phyloP scores from a whole-genome alignment of 2,329 filamentous ascomycete genomes.

The Phoma sp. region DNA sequence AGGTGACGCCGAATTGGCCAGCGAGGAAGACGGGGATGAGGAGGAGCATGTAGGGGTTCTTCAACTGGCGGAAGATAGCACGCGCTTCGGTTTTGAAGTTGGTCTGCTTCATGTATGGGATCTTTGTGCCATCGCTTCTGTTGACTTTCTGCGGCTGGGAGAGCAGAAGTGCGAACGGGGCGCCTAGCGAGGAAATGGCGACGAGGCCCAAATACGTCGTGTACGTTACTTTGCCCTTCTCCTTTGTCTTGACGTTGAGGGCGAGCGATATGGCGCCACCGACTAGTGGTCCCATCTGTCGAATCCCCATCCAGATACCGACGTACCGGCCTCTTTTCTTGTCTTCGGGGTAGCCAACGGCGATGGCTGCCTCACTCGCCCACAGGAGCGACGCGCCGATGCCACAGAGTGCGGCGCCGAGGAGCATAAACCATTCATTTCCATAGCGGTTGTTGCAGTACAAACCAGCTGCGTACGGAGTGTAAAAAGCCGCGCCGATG shows the following conservation, averaged over 20 bases:
- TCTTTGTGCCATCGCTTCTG: conserved; percentile 1
- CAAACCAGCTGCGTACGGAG: conserved; percentile 4
- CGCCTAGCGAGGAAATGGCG: conserved; percentile 1
- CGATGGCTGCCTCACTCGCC: conserved; percentile 6
- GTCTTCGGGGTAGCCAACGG: conserved; percentile 3
- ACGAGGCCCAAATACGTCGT: conserved; percentile 2
- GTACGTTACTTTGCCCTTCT: conserved; percentile 9
- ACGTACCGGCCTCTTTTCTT: conserved; percentile 5
- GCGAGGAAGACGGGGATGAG: conserved; percentile 6
- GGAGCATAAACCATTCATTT: conserved; percentile 9
- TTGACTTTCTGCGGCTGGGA: conserved; percentile 10
- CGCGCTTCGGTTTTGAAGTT: conserved; percentile 6
- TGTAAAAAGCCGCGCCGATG: conserved; percentile 5
- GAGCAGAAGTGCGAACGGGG: neutral
- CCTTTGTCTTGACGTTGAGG: conserved; percentile 4
- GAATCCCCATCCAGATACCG: conserved; percentile 6
- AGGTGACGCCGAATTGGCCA: conserved; percentile 6
- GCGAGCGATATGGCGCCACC: conserved; percentile 2
- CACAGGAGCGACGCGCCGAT: conserved; percentile 4
- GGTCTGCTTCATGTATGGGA: conserved; percentile 7
- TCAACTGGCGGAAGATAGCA: conserved; percentile 2
- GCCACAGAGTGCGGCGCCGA: conserved; percentile 2
- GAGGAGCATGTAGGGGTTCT: conserved; percentile 5
- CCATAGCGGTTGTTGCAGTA: conserved; percentile 8
- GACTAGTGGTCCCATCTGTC: conserved; percentile 4